These are phyloP conservation scores for Bipolaris gigantea DNA, from an alignment of 2,329 filamentous ascomycete species.

Conservation along the genomic window DNA sequence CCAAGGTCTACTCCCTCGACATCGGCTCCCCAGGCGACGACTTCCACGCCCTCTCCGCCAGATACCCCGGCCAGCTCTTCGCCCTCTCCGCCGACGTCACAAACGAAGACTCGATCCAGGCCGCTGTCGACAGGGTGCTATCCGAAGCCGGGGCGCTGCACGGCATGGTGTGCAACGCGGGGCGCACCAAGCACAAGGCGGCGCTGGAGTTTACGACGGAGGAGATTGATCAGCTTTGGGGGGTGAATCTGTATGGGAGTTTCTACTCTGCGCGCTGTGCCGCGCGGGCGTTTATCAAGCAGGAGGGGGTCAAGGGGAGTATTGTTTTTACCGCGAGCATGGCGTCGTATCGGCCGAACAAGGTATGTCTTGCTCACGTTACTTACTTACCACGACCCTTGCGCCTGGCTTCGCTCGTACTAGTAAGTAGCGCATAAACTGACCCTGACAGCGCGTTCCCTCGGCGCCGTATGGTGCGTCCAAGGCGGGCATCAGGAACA, in stretches of 20 bases:
- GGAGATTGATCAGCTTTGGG: constrained; percentile 51
- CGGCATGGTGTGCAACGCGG: constrained; percentile 56
- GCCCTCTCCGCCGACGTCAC: constrained; percentile 53
- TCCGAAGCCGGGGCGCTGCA: constrained; percentile 50
- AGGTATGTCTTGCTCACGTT: constrained; percentile 34
- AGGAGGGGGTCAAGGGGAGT: constrained; percentile 49
- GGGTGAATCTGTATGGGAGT: constrained; percentile 51
- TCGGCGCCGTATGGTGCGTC: constrained; percentile 49
- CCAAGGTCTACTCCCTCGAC: constrained; percentile 52
- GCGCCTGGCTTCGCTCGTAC: too few relatives aligned
- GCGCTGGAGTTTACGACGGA: constrained; percentile 55
- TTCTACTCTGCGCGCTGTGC: constrained; percentile 51
- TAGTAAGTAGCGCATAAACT: too few relatives aligned
- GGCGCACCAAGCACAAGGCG: constrained; percentile 56
- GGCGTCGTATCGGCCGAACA: constrained; percentile 53
- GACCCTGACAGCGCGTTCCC: constrained; percentile 32
- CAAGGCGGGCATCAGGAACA: constrained; percentile 51
- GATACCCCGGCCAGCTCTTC: constrained; percentile 47
- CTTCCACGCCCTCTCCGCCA: constrained; percentile 44
- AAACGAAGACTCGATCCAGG: constrained; percentile 49
- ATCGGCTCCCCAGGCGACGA: constrained; percentile 50
- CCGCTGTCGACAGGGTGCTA: constrained; percentile 52
- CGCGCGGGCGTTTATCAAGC: constrained; percentile 51
- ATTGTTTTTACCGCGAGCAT: constrained; percentile 54
- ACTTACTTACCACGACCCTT: too few relatives aligned